phyloP scores from a whole-genome alignment of 331 rosid genomes.

The Pyrus hybrid region DNA sequence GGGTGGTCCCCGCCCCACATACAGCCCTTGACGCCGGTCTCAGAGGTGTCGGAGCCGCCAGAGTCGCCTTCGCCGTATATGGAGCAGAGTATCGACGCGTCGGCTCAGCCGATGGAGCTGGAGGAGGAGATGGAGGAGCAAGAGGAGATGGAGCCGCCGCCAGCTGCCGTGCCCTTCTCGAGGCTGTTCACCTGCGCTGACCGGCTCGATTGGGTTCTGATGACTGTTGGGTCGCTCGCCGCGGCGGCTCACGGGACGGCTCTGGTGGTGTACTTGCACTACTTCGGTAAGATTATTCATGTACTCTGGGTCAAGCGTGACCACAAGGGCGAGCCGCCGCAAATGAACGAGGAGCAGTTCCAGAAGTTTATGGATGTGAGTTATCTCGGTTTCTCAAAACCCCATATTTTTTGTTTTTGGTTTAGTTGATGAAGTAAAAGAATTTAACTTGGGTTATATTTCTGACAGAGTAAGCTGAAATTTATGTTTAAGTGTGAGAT shows the following conservation, averaged over 20 bases:
- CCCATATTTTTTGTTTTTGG: slow-evolving; percentile 15
- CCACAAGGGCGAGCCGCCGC: not conserved
- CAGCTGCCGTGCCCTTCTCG: slow-evolving; percentile 91
- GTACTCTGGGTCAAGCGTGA: slow-evolving; percentile 19
- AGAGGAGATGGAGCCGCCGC: slow-evolving; percentile 94
- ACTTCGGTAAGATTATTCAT: slow-evolving; percentile 75
- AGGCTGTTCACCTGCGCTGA: slow-evolving; percentile 88
- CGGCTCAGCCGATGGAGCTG: slow-evolving; percentile 70
- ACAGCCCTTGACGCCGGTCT: slow-evolving; percentile 94
- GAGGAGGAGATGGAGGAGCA: slow-evolving; percentile 88
- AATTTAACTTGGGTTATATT: not conserved
- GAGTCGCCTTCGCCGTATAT: slow-evolving; percentile 93
- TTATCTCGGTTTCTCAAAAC: slow-evolving; percentile 7
- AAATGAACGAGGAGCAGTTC: slow-evolving; percentile 21
- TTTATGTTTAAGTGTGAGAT: not conserved
- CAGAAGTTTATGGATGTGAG: slow-evolving; percentile 70
- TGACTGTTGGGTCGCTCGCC: slow-evolving; percentile 81
- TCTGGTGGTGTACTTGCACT: slow-evolving; percentile 86
- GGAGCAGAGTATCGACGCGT: slow-evolving; percentile 66
- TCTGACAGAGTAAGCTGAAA: not conserved
- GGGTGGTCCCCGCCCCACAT: slow-evolving; percentile 99
- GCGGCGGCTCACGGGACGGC: slow-evolving; percentile 99
- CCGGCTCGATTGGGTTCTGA: slow-evolving; percentile 83
- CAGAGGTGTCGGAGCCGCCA: slow-evolving; percentile 98
- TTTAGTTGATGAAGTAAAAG: slow-evolving; percentile 1